A percentile compares a stretch with the other conserved stretches of the same genome.
These are phyloP conservation scores for Baorangia bicolor DNA, from an alignment of 768 basidiomycete species.

Conservation along the genomic window DNA sequence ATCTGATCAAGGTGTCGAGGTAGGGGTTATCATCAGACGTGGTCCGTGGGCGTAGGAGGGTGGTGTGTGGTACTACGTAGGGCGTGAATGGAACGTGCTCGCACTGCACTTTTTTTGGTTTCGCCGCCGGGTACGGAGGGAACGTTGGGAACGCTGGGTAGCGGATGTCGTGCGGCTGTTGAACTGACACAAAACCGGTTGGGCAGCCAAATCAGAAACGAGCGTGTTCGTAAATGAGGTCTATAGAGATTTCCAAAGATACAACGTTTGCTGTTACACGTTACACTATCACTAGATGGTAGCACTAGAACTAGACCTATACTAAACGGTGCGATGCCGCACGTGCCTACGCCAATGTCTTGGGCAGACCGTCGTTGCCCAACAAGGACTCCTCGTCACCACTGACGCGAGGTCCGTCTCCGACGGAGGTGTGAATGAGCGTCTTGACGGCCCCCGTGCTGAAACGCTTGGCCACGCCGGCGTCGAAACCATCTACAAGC, in stretches of 20 bases:
- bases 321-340: background rate
- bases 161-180: background rate
- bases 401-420: constrained; percentile 84
- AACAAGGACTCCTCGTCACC: constrained; percentile 64
- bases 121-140: no score
- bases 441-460: constrained; percentile 78
- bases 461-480: constrained; percentile 69
- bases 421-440: constrained; percentile 90
- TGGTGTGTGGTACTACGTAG: no score
- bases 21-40: no score
- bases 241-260: background rate
- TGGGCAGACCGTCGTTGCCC: constrained; percentile 67
- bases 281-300: background rate
- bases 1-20: no score
- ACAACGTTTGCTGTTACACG: constrained; percentile 9
- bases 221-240: background rate
- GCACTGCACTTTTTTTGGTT: no score
- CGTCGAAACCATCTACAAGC: constrained; percentile 73
- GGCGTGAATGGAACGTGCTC: no score
- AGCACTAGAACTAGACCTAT: background rate
- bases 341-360: constrained; percentile 38
- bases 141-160: no score
- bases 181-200: no score
- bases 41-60: no score
- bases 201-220: background rate